Evolutionary conservation across 2,329 filamentous ascomycete species (phyloP).

Genomic region (Byssochlamys sp.): DNA sequence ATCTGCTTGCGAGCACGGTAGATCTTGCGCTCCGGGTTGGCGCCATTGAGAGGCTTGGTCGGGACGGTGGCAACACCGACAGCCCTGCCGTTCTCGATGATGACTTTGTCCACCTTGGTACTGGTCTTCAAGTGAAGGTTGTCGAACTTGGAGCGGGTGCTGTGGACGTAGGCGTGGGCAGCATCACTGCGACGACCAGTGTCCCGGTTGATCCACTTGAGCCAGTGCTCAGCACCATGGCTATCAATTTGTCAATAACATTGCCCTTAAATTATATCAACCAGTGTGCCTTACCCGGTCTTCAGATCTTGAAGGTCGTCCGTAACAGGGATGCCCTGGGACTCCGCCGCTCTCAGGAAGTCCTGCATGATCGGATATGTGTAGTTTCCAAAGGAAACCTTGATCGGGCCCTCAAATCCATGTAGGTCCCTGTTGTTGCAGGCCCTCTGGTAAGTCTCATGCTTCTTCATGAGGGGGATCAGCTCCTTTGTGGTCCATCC

Average conservation of each 20-base stretch:
- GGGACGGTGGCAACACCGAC: slow-evolving; percentile 62
- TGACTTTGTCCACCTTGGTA: slow-evolving; percentile 68
- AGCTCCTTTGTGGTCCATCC: slow-evolving; percentile 71
- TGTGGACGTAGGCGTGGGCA: slow-evolving; percentile 69
- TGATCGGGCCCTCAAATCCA: slow-evolving; percentile 70
- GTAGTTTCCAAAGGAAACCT: slow-evolving; percentile 72
- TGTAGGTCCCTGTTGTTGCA: slow-evolving; percentile 56
- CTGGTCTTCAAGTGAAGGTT: slow-evolving; percentile 66
- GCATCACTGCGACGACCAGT: slow-evolving; percentile 62
- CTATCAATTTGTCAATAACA: slow-evolving; percentile 10
- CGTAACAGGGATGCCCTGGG: slow-evolving; percentile 63
- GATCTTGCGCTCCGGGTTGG: slow-evolving; percentile 43
- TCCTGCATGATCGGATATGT: slow-evolving; percentile 75
- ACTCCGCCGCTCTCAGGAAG: slow-evolving; percentile 63
- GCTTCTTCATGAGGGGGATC: slow-evolving; percentile 67
- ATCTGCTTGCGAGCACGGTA: slow-evolving; percentile 65
- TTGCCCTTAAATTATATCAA: neutral
- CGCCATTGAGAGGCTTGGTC: slow-evolving; percentile 58
- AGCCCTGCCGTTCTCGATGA: slow-evolving; percentile 62
- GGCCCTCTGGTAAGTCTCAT: slow-evolving; percentile 65
- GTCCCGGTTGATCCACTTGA: slow-evolving; percentile 70
- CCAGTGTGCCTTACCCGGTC: slow-evolving; percentile 22
- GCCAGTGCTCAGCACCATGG: slow-evolving; percentile 69
- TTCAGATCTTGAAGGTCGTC: slow-evolving; percentile 66
- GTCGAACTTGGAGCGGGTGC: slow-evolving; percentile 58